A percentile compares a stretch with the other conserved stretches of the same genome.
Conservation (phyloP, 768 basidiomycete genomes). For the Lepiota brunneoincarnata region DNA sequence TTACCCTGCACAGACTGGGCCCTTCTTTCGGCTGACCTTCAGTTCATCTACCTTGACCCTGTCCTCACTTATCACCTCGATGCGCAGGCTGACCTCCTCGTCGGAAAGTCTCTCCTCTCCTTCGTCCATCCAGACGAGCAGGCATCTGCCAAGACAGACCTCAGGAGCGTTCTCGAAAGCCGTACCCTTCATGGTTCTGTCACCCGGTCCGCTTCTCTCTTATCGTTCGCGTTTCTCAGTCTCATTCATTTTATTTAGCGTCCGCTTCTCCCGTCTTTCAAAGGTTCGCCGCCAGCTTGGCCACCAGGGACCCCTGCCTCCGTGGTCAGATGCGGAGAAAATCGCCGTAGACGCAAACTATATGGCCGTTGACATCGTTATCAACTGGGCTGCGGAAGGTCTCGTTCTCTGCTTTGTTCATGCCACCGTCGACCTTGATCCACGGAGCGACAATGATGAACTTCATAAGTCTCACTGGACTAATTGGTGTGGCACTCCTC, state of each 20-base stretch:
- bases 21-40: constrained; percentile 69
- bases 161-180: constrained; percentile 69
- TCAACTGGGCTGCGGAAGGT: constrained; percentile 85
- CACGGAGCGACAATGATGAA: constrained; percentile 69
- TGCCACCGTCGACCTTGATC: constrained; percentile 71
- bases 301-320: constrained; percentile 48
- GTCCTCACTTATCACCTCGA: constrained; percentile 71
- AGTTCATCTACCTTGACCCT: constrained; percentile 84
- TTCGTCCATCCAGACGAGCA: constrained; percentile 89
- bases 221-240: constrained; percentile 14
- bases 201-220: constrained; percentile 49
- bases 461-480: constrained; percentile 71
- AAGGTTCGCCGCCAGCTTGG: constrained; percentile 74
- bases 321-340: constrained; percentile 68
- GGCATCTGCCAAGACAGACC: constrained; percentile 68
- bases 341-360: constrained; percentile 69
- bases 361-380: constrained; percentile 86
- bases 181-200: constrained; percentile 82
- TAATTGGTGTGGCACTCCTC: constrained; percentile 85
- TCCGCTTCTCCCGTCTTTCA: constrained; percentile 76
- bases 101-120: constrained; percentile 67
- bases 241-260: constrained; percentile 40
- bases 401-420: constrained; percentile 89
- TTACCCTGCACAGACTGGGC: constrained; percentile 65
- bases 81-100: constrained; percentile 63